phyloP scores from a whole-genome alignment of 352 stramenopile genomes.

The Discostella stelligera region DNA sequence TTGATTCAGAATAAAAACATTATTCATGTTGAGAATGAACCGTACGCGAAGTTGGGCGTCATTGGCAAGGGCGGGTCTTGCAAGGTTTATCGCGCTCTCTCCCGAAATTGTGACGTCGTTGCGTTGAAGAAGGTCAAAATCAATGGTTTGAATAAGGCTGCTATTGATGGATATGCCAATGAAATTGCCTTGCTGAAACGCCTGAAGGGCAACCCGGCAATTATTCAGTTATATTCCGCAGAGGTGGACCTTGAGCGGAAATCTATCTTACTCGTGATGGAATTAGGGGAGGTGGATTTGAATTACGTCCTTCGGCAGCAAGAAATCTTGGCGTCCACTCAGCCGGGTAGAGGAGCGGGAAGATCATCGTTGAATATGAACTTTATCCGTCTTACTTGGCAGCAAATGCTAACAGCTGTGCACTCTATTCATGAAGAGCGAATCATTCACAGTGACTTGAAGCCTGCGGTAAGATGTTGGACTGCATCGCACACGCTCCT shows the following conservation, averaged over 20 bases:
- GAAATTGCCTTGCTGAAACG: slow-evolving; percentile 94
- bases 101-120: slow-evolving; percentile 90
- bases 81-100: slow-evolving; percentile 95
- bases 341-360: slow-evolving; percentile 25
- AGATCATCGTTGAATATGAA: slow-evolving; percentile 90
- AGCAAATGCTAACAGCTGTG: slow-evolving; percentile 97
- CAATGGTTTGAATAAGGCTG: slow-evolving; percentile 87
- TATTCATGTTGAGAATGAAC: slow-evolving; percentile 85
- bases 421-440: slow-evolving; percentile 93
- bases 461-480: slow-evolving; percentile 57
- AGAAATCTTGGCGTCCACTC: slow-evolving; percentile 31
- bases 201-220: slow-evolving; percentile 91
- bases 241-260: slow-evolving; percentile 87
- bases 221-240: slow-evolving; percentile 93
- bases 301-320: slow-evolving; percentile 88
- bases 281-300: slow-evolving; percentile 96
- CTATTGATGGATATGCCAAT: slow-evolving; percentile 94
- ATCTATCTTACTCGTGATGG: slow-evolving; percentile 89
- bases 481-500: neutral
- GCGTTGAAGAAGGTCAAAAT: slow-evolving; percentile 98
- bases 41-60: slow-evolving; percentile 93
- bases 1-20: slow-evolving; percentile 80
- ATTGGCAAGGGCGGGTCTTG: slow-evolving; percentile 96
- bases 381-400: slow-evolving; percentile 96
- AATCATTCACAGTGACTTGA: slow-evolving; percentile 95